Evolutionary conservation across 2,329 filamentous ascomycete species (phyloP), one percentile per base, ranked within the genome.

Genomic region (Leptographium procerum): DNA sequence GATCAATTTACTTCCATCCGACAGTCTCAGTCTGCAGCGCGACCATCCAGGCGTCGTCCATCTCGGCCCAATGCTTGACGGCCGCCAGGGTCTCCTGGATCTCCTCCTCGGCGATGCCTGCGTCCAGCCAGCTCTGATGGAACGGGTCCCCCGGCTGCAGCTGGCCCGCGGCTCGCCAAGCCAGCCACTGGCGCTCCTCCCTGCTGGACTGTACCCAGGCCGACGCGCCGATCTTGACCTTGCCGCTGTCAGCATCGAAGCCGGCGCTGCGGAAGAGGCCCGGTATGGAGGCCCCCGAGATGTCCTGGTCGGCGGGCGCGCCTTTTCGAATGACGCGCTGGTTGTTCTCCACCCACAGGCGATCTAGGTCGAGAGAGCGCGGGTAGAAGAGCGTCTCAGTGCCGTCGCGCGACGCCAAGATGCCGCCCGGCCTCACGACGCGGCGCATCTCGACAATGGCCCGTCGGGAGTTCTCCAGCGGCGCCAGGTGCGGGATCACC

Each of bases 401-500:
- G 2, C 61, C 68, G 55, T 68, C 67, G 40, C 71, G 65, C 13
- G 70, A 65, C 3, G 71, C 72, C 1, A 77, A 61, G 1, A 75
- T 61, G 1, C 75, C 76, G 1, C 75, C 75, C 0, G 71, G 68
- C 60, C 70, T 74, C 2, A 75, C 68, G 6, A 78, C 72, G 0
- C 76, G 69, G 3, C 72, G 62, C 69, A 77, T 73, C 65, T 77
- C 75, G 9, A 59, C 57, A 43, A 76, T 60, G 1, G 73, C 72
- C 2, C 48, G 64, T 57, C 58, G 57, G 6, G 61, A 65, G 55
- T 64, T 60, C 1, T 68, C 63, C 0, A 69, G 70, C 8, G 66
- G 64, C 10, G 69, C 65, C 16, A 78, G 62, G 57, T 78, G 74
- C 6, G 69, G 69, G 16, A 78, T 68, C 1, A 77, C 66, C 62